Percentiles rank a stretch among this genome's conserved stretches.
Conservation (phyloP, 2,329 filamentous ascomycete species). For the Xylariaceae sp. region DNA sequence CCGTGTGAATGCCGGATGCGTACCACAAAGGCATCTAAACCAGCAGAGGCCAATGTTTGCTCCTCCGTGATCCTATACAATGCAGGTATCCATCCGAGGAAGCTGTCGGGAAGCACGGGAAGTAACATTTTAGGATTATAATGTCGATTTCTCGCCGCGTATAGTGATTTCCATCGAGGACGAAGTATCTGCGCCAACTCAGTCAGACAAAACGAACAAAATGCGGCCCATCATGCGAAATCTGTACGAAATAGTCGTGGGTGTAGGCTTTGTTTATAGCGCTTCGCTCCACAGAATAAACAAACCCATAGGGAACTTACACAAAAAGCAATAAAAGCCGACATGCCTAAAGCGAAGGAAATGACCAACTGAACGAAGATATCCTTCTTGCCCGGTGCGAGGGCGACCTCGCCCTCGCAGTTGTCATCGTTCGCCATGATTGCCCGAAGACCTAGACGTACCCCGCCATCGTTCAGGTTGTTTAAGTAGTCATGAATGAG, state of each 20-base stretch:
- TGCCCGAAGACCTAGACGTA: conserved; percentile 2
- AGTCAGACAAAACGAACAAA: conserved; percentile 2
- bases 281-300: not conserved
- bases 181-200: conserved; percentile 61
- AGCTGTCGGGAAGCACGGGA: conserved; percentile 73
- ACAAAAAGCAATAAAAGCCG: conserved; percentile 72
- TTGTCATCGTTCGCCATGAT: conserved; percentile 18
- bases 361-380: conserved; percentile 63
- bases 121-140: conserved; percentile 55
- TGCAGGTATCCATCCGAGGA: conserved; percentile 90
- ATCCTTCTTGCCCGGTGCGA: conserved; percentile 40
- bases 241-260: too few relatives aligned
- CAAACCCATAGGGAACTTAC: conserved; percentile 40
- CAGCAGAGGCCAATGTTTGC: conserved; percentile 82
- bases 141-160: conserved; percentile 79
- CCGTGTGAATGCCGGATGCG: conserved; percentile 42
- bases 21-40: conserved; percentile 83
- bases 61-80: conserved; percentile 82
- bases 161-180: conserved; percentile 86
- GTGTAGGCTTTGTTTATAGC: too few relatives aligned
- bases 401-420: conserved; percentile 24
- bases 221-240: too few relatives aligned
- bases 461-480: conserved; percentile 3
- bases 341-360: conserved; percentile 63
- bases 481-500: conserved; percentile 1